Conservation (phyloP, 2,329 filamentous ascomycete genomes). For the Penicillium sp. region DNA sequence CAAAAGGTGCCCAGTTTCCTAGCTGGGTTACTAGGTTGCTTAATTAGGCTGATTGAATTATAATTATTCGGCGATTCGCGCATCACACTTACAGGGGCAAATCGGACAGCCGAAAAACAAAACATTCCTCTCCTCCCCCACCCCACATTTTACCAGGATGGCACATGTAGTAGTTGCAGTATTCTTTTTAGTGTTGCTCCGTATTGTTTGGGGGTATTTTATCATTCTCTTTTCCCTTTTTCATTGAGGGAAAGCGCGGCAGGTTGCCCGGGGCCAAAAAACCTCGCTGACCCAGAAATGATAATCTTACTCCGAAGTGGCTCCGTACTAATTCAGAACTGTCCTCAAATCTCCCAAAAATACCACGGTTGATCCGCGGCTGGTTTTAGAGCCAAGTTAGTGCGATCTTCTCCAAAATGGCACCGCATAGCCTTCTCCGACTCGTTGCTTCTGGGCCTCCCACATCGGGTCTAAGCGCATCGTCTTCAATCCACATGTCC, state of each 20-base stretch:
- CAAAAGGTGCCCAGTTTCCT: neutral
- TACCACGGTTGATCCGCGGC: neutral
- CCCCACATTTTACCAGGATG: neutral
- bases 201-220: too few relatives aligned
- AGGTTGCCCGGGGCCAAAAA: constrained; percentile 1
- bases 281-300: neutral
- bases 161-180: neutral
- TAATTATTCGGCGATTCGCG: constrained; percentile 1
- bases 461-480: constrained; percentile 10
- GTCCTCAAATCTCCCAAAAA: too few relatives aligned
- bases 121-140: constrained; percentile 1
- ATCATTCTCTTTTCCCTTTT: neutral
- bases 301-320: neutral
- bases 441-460: neutral
- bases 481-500: neutral
- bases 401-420: neutral
- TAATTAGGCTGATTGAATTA: neutral
- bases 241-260: constrained; percentile 11
- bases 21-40: neutral
- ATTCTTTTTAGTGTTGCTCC: neutral
- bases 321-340: too few relatives aligned
- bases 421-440: neutral
- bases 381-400: neutral
- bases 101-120: constrained; percentile 6
- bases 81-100: constrained; percentile 4